Conservation (phyloP, 495 filamentous ascomycete genomes). For the Penicillium coffeae region DNA sequence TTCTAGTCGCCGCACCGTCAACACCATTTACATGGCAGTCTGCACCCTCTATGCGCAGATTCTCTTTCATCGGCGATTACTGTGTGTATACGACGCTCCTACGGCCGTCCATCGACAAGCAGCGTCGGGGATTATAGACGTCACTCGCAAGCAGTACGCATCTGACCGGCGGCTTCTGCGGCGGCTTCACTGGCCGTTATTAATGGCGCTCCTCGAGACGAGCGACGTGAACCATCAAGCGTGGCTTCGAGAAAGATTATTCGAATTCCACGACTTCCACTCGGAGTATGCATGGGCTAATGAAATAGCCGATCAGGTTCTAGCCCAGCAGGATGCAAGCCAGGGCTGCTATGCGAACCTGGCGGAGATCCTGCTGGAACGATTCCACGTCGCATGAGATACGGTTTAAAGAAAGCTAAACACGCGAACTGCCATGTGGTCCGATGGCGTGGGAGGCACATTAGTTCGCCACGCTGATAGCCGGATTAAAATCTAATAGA, state of each 20-base stretch:
- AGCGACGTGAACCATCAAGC: slow-evolving; percentile 30
- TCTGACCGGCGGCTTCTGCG: slow-evolving; percentile 33
- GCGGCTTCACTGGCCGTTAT: slow-evolving; percentile 43
- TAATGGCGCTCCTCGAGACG: slow-evolving; percentile 46
- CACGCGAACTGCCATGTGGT: too few relatives aligned
- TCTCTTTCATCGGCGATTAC: slow-evolving; percentile 41
- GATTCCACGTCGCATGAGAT: slow-evolving; percentile 9
- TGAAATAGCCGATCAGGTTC: slow-evolving; percentile 30
- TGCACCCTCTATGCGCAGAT: slow-evolving; percentile 41
- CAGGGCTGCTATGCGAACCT: slow-evolving; percentile 29
- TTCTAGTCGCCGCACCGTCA: slow-evolving; percentile 37
- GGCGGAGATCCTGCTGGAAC: slow-evolving; percentile 28
- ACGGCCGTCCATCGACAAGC: slow-evolving; percentile 30
- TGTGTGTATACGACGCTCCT: slow-evolving; percentile 21
- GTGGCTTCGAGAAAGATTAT: slow-evolving; percentile 38
- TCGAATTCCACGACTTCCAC: slow-evolving; percentile 28
- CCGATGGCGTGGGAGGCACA: too few relatives aligned
- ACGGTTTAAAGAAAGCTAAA: too few relatives aligned
- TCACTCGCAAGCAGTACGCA: slow-evolving; percentile 35
- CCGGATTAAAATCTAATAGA: too few relatives aligned
- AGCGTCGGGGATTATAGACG: slow-evolving; percentile 33
- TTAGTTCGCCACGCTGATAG: too few relatives aligned
- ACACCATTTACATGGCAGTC: slow-evolving; percentile 48
- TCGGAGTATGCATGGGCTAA: slow-evolving; percentile 35
- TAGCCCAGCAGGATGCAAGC: slow-evolving; percentile 28